Evolutionary conservation across 495 filamentous ascomycete genomes (phyloP), one percentile per base, ranked within the genome.

Genomic region (Daldinia concentrica): DNA sequence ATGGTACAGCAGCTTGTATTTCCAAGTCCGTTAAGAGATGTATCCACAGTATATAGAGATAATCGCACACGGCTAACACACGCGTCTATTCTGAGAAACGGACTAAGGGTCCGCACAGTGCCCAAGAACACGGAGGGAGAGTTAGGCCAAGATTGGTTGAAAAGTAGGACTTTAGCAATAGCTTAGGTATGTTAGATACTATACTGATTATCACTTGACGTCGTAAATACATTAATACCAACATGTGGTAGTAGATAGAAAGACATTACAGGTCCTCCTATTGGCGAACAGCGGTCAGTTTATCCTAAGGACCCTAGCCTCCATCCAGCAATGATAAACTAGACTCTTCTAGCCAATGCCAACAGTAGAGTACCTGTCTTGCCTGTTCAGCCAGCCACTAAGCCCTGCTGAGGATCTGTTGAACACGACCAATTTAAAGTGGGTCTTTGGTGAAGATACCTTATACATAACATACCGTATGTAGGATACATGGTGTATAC

Each of bases 391-490:
- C 69, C 60, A 72, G 43, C 69, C 60, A 72, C 59, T 67, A 72
- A 67, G 64, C 69, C 64, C 55, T 72, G 69, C 64, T 72, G 64
- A 64, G 69, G 64, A 72, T 72, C 64, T 66, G 43, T 72, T 48
- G 36, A 64, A 68, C 34, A 62, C 12, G 51, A 63, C 32, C 22
- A 63, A 61, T 32, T 27, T 60, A 4, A 45, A 41, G 64, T 64
- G 64, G 69, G 55, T 41, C 59, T 60, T 50, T 4, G 12, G n/a
- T 22, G 34, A 27, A 17, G 26, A 27, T 22, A 58, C 36, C 26
- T 11, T 32, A 37, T 26, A 27, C 14, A 57, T 59, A 43, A 8
- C 34, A 24, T n/a, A 39, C 8, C 8, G 36, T 19, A 45, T 50
- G 32, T 17, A 26, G 41, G n/a, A n/a, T n/a, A n/a, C 19, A 45